These are phyloP conservation scores for Paramecium biaurelia DNA, from an alignment of 73 alveolate species.

Conservation along the genomic window DNA sequence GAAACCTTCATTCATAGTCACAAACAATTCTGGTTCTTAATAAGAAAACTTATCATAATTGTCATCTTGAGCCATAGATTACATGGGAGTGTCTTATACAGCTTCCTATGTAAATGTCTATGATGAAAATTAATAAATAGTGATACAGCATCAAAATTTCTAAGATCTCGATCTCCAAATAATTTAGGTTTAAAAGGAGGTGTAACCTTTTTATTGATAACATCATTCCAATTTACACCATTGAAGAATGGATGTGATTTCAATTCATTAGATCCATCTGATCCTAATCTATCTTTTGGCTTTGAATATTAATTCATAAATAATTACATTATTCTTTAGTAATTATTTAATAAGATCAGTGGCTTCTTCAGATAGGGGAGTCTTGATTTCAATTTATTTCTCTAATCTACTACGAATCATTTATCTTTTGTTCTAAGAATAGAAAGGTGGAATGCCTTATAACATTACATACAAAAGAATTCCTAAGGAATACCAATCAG, in stretches of 20 bases:
- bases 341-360: neutral
- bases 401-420: slow-evolving; percentile 60
- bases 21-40: slow-evolving; percentile 15
- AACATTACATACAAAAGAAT: slow-evolving; percentile 80
- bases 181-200: slow-evolving; percentile 83
- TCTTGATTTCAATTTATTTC: neutral
- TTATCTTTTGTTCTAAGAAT: slow-evolving; percentile 57
- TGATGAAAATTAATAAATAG: neutral
- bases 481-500: slow-evolving; percentile 84
- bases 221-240: slow-evolving; percentile 63
- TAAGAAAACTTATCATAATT: slow-evolving; percentile 41
- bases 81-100: slow-evolving; percentile 7
- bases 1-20: neutral
- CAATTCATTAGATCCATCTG: slow-evolving; percentile 67
- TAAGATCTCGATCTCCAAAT: slow-evolving; percentile 60
- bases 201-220: slow-evolving; percentile 54
- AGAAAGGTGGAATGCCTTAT: slow-evolving; percentile 80
- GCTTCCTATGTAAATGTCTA: slow-evolving; percentile 46
- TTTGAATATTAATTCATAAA: neutral
- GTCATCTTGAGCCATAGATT: neutral
- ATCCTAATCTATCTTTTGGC: slow-evolving; percentile 72
- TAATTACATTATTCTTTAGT: slow-evolving; percentile 33
- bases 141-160: slow-evolving; percentile 65
- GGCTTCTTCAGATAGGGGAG: neutral
- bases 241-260: slow-evolving; percentile 70